These are phyloP conservation scores for Cryphonectria japonica DNA, from an alignment of 2,329 filamentous ascomycete species.

Conservation along the genomic window DNA sequence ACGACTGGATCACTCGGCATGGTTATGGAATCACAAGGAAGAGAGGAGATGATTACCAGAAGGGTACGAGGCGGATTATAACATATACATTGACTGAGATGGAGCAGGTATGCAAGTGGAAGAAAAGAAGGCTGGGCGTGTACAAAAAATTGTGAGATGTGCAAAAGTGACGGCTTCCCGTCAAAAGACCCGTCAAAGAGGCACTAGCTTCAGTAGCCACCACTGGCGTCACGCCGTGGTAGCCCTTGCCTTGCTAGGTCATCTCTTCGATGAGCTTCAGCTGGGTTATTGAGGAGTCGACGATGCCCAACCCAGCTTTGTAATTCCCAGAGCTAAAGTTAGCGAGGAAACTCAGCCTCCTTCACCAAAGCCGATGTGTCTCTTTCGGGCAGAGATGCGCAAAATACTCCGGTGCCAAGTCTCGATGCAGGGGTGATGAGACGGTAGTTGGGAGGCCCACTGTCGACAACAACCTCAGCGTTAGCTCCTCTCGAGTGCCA, in stretches of 20 bases:
- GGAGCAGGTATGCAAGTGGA: not conserved
- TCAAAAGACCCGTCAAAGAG: not conserved
- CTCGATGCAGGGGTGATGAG: not conserved
- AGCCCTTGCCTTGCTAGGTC: constrained; percentile 1
- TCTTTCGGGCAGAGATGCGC: not conserved
- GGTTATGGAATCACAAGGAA: not conserved
- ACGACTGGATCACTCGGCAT: not conserved
- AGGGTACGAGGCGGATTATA: not conserved
- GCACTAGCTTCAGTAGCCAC: not conserved
- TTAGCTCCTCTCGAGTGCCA: not conserved
- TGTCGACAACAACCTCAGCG: not conserved
- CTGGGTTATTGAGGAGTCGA: not conserved
- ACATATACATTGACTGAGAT: constrained; percentile 1
- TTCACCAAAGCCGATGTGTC: not conserved
- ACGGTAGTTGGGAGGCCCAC: not conserved
- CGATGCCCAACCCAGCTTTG: not conserved
- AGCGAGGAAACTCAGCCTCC: not conserved
- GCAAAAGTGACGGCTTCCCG: not conserved
- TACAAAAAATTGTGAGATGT: not conserved
- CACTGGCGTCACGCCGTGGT: constrained; percentile 4
- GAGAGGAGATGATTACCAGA: not conserved
- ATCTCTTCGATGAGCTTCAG: not conserved
- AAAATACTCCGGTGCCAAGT: not conserved
- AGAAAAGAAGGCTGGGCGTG: not conserved
- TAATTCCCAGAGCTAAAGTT: not conserved